These are phyloP conservation scores for Eimeria praecox DNA, from an alignment of 169 alveolate species.

Conservation along the genomic window DNA sequence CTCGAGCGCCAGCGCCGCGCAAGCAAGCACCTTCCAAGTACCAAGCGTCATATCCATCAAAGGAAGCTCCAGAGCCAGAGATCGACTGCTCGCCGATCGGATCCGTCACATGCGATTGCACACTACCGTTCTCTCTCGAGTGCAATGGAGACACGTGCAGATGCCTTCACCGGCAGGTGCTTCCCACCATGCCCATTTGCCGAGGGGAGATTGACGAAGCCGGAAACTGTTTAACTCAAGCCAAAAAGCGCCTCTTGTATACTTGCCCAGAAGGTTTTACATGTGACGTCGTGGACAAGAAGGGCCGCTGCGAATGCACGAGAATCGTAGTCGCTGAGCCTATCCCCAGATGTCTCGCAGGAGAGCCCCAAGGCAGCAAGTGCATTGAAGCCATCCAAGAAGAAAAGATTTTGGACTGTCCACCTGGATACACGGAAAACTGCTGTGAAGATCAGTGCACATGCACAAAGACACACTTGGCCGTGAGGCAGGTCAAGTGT, in stretches of 20 bases:
- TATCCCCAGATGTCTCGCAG: conserved; percentile 38
- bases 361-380: conserved; percentile 34
- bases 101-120: conserved; percentile 14
- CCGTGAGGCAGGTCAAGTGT: conserved; percentile 47
- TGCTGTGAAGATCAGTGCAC: conserved; percentile 61
- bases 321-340: conserved; percentile 19
- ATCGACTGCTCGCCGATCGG: conserved; percentile 39
- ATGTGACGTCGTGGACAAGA: conserved; percentile 70
- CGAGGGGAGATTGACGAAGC: conserved; percentile 39
- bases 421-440: conserved; percentile 34
- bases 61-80: conserved; percentile 33
- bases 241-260: conserved; percentile 19
- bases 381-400: conserved; percentile 56
- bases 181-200: conserved; percentile 68
- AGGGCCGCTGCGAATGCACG: conserved; percentile 72
- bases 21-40: conserved; percentile 62
- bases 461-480: conserved; percentile 57
- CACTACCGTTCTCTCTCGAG: conserved; percentile 12
- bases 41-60: background rate
- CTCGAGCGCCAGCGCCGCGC: background rate
- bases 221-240: conserved; percentile 64
- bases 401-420: conserved; percentile 42
- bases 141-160: conserved; percentile 30
- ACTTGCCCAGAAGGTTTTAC: conserved; percentile 77
- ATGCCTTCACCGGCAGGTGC: conserved; percentile 36